Evolutionary conservation across 1,139 yeast species (phyloP).

Genomic region (Taphrina sp.): DNA sequence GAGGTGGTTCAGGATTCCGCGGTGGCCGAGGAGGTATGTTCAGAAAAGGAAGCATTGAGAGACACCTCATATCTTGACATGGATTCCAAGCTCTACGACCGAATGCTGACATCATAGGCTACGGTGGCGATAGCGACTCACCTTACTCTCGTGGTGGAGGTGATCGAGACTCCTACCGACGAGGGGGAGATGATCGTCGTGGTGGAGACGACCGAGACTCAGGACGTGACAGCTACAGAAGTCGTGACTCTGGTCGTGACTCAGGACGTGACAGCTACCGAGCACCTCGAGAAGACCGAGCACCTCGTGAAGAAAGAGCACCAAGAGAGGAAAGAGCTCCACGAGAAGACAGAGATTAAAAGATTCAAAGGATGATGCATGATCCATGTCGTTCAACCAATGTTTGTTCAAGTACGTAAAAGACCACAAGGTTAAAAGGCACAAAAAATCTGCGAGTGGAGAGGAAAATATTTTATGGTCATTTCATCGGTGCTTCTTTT

Average conservation of each 20-base stretch:
- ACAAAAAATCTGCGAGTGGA: too few species aligned
- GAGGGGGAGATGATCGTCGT: constrained; percentile 24
- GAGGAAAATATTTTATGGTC: not conserved
- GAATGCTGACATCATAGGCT: too few species aligned
- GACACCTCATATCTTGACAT: too few species aligned
- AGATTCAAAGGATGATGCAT: not conserved
- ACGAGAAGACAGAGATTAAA: constrained; percentile 20
- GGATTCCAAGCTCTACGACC: too few species aligned
- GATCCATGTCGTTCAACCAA: too few species aligned
- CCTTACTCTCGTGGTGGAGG: constrained; percentile 33
- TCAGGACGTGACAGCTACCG: constrained; percentile 14
- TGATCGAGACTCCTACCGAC: constrained; percentile 24
- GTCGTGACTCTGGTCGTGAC: constrained; percentile 20
- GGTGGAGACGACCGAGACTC: constrained; percentile 28
- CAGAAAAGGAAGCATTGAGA: not conserved
- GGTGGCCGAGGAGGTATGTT: constrained; percentile 30
- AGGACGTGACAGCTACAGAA: constrained; percentile 25
- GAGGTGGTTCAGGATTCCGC: constrained; percentile 30
- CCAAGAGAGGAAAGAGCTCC: constrained; percentile 24
- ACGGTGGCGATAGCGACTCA: constrained; percentile 31
- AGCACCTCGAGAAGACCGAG: constrained; percentile 26
- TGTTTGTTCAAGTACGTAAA: too few species aligned
- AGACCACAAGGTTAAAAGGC: too few species aligned
- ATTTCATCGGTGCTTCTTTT: too few species aligned
- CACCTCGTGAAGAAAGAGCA: constrained; percentile 27